Base-by-base conservation (phyloP, 2,329 filamentous ascomycete genomes). In the Pseudohalonectria lignicola region DNA sequence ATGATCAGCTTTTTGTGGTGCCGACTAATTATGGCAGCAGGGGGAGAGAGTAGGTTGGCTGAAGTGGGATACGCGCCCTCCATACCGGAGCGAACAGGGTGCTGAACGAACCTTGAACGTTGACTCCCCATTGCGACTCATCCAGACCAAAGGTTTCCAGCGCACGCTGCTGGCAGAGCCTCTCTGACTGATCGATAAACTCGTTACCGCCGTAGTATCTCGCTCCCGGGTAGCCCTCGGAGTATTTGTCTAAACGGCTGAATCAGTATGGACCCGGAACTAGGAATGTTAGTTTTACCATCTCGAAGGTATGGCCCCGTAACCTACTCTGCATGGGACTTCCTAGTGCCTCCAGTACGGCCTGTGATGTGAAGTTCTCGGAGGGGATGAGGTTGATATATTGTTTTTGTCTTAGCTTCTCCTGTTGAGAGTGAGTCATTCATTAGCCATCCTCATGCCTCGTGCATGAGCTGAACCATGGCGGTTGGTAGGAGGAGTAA, bases 371-470 rank as follows among this genome's bases (percentile, higher is more conserved):
- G 55, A 94, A 94, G 66, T 94, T 94, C 64, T 94, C 87, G 6
- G 87, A 94, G 16, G 87, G 87, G 48, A 94, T 94, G 41, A 94
- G 71, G 62, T 96, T 96, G 67, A 98, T 94, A 55, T 95, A 98
- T 62, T 96, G 87, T 63, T 94, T 94, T 63, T 98, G 92, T 49
- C 92, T 77, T 49, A 74, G 75, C 76, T 96, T 96, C 70, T 98
- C 92, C 86, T 94, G 41, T n/a, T 42, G 6, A 15, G 12, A 26
- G 8, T 15, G n/a, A n/a, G n/a, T n/a, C n/a, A n/a, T n/a, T n/a
- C 33, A 4, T 35, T 16, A 19, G n/a, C 39, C 15, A 23, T 31
- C 31, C 12, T 11, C 31, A 26, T 8, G 5, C 18, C 12, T 4
- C 23, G 13, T 9, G 2, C 10, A 3, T 19, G 16, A 17, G 8